phyloP scores from a whole-genome alignment of 148 eudicot species.

The Camellia lanceoleosa region DNA sequence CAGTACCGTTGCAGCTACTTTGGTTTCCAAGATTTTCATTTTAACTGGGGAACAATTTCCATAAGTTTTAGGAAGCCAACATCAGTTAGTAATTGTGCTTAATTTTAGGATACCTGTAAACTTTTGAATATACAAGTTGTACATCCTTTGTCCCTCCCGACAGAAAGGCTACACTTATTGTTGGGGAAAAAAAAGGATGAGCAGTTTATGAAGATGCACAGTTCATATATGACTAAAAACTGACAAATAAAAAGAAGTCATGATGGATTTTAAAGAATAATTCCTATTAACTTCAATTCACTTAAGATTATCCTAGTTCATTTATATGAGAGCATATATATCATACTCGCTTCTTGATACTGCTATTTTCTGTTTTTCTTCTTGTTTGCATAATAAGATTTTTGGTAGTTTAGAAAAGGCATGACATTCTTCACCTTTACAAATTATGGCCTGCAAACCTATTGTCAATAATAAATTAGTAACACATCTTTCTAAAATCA shows the following conservation, averaged over 20 bases:
- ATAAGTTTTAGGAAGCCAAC: no score
- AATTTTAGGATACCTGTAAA: not conserved
- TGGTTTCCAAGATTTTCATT: no score
- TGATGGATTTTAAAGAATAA: not conserved
- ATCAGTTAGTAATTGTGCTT: not conserved
- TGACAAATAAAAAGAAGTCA: no score
- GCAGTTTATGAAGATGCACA: not conserved
- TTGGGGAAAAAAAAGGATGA: not conserved
- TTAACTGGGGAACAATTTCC: no score
- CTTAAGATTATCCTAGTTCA: not conserved
- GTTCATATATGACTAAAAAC: not conserved
- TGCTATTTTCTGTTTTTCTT: constrained; percentile 7
- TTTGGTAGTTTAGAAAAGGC: not conserved
- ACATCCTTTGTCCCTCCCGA: not conserved
- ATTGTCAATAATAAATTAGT: not conserved
- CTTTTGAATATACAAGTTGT: not conserved
- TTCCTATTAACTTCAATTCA: not conserved
- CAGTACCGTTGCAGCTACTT: no score
- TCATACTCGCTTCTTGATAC: not conserved
- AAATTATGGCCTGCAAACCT: not conserved
- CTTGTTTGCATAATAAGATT: not conserved
- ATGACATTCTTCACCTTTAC: not conserved
- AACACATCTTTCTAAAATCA: not conserved
- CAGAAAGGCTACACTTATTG: not conserved
- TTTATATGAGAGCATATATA: not conserved